Percentiles rank a stretch among this genome's conserved stretches.
Conservation (phyloP, 768 basidiomycete species). For the Mycena vitilis region DNA sequence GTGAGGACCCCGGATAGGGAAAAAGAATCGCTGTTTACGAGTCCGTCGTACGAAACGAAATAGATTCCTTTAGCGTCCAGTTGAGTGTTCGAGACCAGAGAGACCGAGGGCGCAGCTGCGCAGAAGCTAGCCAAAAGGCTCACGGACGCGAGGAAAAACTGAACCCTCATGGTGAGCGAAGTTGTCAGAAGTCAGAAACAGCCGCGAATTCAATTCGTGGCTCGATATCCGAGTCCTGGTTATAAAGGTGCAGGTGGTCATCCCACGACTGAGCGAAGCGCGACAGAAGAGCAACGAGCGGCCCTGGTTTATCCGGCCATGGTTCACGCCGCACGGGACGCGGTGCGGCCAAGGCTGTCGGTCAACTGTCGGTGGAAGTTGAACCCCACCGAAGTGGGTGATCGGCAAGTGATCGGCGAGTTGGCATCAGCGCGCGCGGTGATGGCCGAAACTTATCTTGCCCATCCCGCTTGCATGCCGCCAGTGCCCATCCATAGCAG, state of each 20-base stretch:
- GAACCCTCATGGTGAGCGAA: conserved; percentile 16
- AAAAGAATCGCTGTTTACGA: conserved; percentile 62
- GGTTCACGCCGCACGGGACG: not conserved
- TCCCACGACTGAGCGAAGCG: conserved; percentile 1
- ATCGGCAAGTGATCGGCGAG: too few species aligned
- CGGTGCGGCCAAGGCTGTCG: too few species aligned
- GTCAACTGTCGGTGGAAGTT: too few species aligned
- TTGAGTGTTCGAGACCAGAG: conserved; percentile 50
- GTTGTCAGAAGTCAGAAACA: not conserved
- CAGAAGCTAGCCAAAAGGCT: conserved; percentile 24
- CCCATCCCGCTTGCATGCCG: too few species aligned
- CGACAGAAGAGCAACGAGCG: not conserved
- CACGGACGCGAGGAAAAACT: conserved; percentile 6
- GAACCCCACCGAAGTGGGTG: too few species aligned
- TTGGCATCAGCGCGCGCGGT: too few species aligned
- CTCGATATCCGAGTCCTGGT: not conserved
- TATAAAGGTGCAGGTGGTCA: not conserved
- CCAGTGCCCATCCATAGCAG: too few species aligned
- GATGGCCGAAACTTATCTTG: too few species aligned
- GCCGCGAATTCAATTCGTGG: not conserved
- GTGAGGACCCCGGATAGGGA: conserved; percentile 56
- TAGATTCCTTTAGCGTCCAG: conserved; percentile 55
- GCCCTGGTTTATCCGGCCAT: not conserved
- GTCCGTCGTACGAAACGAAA: conserved; percentile 59
- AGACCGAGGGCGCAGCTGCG: conserved; percentile 53